A percentile compares a stretch with the other conserved stretches of the same genome.
Conservation (phyloP, 768 basidiomycete species). For the Kwoniella mangroviensis region DNA sequence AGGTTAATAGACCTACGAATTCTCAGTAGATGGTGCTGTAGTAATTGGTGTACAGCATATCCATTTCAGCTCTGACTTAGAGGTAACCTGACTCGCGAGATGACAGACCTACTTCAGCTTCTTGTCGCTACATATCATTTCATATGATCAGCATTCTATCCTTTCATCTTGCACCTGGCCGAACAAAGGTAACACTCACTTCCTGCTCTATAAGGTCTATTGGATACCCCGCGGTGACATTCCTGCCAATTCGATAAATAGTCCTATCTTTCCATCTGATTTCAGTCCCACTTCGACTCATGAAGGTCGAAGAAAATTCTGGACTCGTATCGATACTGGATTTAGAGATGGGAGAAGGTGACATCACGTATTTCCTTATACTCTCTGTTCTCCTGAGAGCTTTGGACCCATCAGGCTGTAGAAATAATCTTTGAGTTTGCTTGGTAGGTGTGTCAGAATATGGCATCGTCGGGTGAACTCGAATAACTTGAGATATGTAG, state of each 20-base stretch:
- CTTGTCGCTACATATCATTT: background rate
- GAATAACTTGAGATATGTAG: too few relatives aligned
- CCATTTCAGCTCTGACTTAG: too few relatives aligned
- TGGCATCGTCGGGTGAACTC: background rate
- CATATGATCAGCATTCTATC: background rate
- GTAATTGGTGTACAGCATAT: too few relatives aligned
- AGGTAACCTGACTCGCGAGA: too few relatives aligned
- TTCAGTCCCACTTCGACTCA: background rate
- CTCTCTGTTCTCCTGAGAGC: background rate
- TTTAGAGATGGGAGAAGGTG: background rate
- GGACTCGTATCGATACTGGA: background rate
- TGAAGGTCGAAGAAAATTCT: background rate
- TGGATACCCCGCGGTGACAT: background rate
- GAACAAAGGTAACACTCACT: background rate
- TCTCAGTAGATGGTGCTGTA: conserved; percentile 6
- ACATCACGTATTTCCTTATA: background rate
- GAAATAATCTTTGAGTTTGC: background rate
- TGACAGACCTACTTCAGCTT: background rate
- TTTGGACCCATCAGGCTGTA: background rate
- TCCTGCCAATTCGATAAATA: background rate
- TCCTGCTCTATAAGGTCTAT: conserved; percentile 1
- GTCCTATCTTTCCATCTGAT: conserved; percentile 1
- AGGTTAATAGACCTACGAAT: background rate
- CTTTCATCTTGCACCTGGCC: too few relatives aligned
- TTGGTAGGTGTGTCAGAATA: background rate